Evolutionary conservation across 148 eudicot genomes (phyloP).

Genomic region (Drosera capensis): DNA sequence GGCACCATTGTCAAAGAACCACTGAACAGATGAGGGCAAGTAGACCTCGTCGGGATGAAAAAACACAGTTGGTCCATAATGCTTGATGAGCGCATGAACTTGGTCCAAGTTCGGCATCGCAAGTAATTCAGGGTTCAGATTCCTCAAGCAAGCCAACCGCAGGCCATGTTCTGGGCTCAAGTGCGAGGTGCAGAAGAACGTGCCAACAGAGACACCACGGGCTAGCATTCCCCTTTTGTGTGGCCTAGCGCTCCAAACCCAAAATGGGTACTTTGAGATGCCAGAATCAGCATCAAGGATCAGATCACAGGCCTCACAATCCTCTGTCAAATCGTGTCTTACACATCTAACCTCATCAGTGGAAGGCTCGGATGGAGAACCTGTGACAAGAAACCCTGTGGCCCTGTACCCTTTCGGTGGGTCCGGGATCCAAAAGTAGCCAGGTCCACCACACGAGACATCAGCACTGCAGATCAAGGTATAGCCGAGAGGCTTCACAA

Average conservation of each 20-base stretch:
- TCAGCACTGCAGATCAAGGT: slow-evolving; percentile 51
- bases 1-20: slow-evolving; percentile 89
- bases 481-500: slow-evolving; percentile 46
- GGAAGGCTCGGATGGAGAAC: slow-evolving; percentile 43
- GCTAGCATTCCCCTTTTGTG: slow-evolving; percentile 51
- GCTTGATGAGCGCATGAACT: slow-evolving; percentile 52
- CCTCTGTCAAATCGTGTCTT: slow-evolving; percentile 57
- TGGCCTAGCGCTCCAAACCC: slow-evolving; percentile 66
- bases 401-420: slow-evolving; percentile 61
- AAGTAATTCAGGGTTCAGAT: slow-evolving; percentile 27
- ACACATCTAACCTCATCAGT: slow-evolving; percentile 63
- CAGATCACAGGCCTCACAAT: slow-evolving; percentile 44
- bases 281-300: slow-evolving; percentile 26
- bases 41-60: slow-evolving; percentile 81
- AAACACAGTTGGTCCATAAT: slow-evolving; percentile 76
- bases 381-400: slow-evolving; percentile 60
- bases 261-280: slow-evolving; percentile 14
- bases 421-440: slow-evolving; percentile 65
- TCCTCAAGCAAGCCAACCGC: slow-evolving; percentile 51
- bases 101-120: slow-evolving; percentile 86
- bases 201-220: slow-evolving; percentile 65
- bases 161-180: slow-evolving; percentile 22
- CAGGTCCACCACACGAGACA: slow-evolving; percentile 20
- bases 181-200: slow-evolving; percentile 55
- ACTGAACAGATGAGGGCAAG: slow-evolving; percentile 78